Evolutionary conservation across 225 moss, liverwort and hornwort species (phyloP), one percentile per base, ranked within the genome.

Genomic region (Pleurozium schreberi): DNA sequence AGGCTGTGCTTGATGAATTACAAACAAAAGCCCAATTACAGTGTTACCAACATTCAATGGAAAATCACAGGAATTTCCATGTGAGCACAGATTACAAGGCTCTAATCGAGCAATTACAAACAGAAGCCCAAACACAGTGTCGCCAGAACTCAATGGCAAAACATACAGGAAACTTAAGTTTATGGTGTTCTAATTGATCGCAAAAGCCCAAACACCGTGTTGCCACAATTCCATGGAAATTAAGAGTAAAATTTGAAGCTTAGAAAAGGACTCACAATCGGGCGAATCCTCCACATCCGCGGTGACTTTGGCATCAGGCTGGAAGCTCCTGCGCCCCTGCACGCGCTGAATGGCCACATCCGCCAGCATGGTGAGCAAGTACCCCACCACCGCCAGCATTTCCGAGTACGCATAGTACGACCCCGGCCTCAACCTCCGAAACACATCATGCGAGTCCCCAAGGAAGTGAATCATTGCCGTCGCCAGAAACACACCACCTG

Each of bases 381-480:
- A 98, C 1, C 98, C 97, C 49, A 91, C 94, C 30, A 94, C 94
- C 9, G 98, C 94, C 30, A 98, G 96, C 96, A 98, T 96, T 84
- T 92, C 93, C 34, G 95, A 93, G 80, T 94, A 98, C 31, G 95
- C 93, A 38, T 98, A 97, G 8, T 26, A 9, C 30, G 89, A 53
- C 5, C 73, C 82, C 19, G 93, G 85, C 23, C 87, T 92, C n/a
- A 91, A 89, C 3, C 28, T 57, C 30, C 53, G 31, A 63, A 98
- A 98, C 15, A 94, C 92, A 7, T 88, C 76, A 52, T 96, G 94
- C 60, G 96, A 92, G 85, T 95, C 95, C 3, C 90, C 82, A 47
- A 98, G 92, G 86, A 98, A 98, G 81, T 98, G 98, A 42, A 98
- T 94, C 94, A 98, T 87, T 6, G 98, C 95, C 2, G 98, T 97